phyloP scores from a whole-genome alignment of 129 eudicot species.

The Tagetes erecta region DNA sequence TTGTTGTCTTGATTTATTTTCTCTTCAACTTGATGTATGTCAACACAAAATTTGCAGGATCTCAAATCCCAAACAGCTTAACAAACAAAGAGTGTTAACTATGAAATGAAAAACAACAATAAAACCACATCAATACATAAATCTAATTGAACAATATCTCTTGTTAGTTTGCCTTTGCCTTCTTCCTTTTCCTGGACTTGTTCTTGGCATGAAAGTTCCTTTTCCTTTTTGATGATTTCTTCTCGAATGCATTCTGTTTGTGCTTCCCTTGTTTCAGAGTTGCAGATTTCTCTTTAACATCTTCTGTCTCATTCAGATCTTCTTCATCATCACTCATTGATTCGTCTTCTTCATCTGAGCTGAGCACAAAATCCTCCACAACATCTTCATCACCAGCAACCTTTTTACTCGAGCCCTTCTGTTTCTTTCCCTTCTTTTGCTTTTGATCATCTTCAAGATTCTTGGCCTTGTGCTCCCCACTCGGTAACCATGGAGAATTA shows the following conservation, averaged over 20 bases:
- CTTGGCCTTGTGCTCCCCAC: constrained; percentile 53
- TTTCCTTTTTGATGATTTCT: constrained; percentile 37
- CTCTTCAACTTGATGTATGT: neutral
- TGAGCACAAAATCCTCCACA: constrained; percentile 80
- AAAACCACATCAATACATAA: neutral
- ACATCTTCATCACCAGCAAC: constrained; percentile 64
- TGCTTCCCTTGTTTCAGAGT: constrained; percentile 33
- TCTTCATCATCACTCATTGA: constrained; percentile 28
- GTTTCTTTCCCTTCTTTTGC: constrained; percentile 38
- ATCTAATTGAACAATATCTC: neutral
- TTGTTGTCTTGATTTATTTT: too few species aligned
- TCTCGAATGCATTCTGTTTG: constrained; percentile 26
- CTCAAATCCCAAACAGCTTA: constrained; percentile 13
- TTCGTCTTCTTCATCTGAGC: constrained; percentile 90
- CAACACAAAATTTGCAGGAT: constrained; percentile 30
- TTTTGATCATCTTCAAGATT: constrained; percentile 46
- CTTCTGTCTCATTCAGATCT: constrained; percentile 26
- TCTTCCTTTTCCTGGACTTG: constrained; percentile 63
- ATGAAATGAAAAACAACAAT: constrained; percentile 18
- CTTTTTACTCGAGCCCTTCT: constrained; percentile 30
- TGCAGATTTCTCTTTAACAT: constrained; percentile 29
- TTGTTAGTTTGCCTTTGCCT: constrained; percentile 20
- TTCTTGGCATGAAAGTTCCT: constrained; percentile 27
- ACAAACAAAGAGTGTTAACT: neutral
- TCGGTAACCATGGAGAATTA: constrained; percentile 64